A percentile compares a stretch with the other conserved stretches of the same genome.
These are phyloP conservation scores for Penicillium pulvis DNA, from an alignment of 495 filamentous ascomycete genomes.

Conservation along the genomic window DNA sequence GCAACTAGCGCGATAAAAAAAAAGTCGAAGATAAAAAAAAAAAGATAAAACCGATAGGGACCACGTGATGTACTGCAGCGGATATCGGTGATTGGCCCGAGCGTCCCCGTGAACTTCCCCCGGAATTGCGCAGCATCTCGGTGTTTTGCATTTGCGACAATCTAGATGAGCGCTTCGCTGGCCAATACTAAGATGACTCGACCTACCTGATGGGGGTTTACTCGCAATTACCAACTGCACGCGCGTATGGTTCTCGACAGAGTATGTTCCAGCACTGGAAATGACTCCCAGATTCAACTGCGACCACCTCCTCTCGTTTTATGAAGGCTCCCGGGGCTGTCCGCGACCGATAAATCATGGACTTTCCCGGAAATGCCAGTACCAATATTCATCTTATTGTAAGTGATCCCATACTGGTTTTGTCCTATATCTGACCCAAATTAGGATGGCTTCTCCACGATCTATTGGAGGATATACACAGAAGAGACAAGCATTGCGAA, in stretches of 20 bases:
- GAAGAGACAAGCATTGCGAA: slow-evolving; percentile 42
- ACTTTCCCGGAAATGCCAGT: slow-evolving; percentile 49
- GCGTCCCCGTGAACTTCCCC: slow-evolving; percentile 32
- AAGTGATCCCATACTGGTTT: slow-evolving; percentile 21
- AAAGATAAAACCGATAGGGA: slow-evolving; percentile 36
- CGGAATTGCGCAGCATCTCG: slow-evolving; percentile 23
- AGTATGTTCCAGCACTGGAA: slow-evolving; percentile 28
- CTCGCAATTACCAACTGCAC: slow-evolving; percentile 10
- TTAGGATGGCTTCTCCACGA: slow-evolving; percentile 52
- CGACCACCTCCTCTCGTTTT: slow-evolving; percentile 31
- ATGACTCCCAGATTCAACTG: slow-evolving; percentile 38
- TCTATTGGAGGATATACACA: slow-evolving; percentile 53
- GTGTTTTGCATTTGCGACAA: slow-evolving; percentile 18
- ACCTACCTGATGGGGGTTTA: slow-evolving; percentile 25
- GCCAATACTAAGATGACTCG: slow-evolving; percentile 24
- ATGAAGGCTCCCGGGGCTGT: slow-evolving; percentile 33
- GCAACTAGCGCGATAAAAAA: slow-evolving; percentile 42
- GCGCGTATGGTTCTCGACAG: slow-evolving; percentile 12
- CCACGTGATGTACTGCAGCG: slow-evolving; percentile 30
- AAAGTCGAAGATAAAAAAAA: slow-evolving; percentile 47
- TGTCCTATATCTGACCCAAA: slow-evolving; percentile 18
- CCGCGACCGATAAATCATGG: slow-evolving; percentile 45
- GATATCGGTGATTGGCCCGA: slow-evolving; percentile 29
- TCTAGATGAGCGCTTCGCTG: slow-evolving; percentile 9
- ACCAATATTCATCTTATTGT: slow-evolving; percentile 52